phyloP scores from a whole-genome alignment of 202 grass and related monocot species.

The Brachypodium distachyon region DNA sequence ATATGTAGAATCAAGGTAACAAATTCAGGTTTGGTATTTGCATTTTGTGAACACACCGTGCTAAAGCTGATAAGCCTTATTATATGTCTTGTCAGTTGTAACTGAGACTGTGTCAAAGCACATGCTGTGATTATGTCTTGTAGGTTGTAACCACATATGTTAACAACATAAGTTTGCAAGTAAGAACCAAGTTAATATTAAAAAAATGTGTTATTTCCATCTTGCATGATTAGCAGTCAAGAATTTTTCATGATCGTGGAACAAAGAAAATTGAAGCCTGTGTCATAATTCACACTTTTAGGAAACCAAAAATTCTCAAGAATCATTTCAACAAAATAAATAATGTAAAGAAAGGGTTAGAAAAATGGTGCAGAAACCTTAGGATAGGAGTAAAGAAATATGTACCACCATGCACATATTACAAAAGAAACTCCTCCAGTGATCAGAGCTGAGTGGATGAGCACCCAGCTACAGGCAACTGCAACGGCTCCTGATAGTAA shows the following conservation, averaged over 20 bases:
- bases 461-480: constrained; percentile 61
- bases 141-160: too few species aligned
- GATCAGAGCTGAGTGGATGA: constrained; percentile 60
- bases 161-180: neutral
- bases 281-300: neutral
- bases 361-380: constrained; percentile 45
- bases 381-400: constrained; percentile 88
- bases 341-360: neutral
- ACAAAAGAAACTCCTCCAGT: constrained; percentile 44
- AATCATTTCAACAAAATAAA: neutral
- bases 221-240: neutral
- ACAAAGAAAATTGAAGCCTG: neutral
- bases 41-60: neutral
- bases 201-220: neutral
- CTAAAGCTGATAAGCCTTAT: neutral
- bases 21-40: neutral
- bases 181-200: neutral
- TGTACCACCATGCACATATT: constrained; percentile 98
- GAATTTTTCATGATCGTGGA: neutral
- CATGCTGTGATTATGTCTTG: neutral
- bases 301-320: neutral
- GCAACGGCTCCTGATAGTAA: constrained; percentile 58
- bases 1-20: neutral
- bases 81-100: neutral
- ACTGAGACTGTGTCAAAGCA: neutral